These are phyloP conservation scores for Crithidia brevicula DNA, from an alignment of 208 protist species.

Conservation along the genomic window DNA sequence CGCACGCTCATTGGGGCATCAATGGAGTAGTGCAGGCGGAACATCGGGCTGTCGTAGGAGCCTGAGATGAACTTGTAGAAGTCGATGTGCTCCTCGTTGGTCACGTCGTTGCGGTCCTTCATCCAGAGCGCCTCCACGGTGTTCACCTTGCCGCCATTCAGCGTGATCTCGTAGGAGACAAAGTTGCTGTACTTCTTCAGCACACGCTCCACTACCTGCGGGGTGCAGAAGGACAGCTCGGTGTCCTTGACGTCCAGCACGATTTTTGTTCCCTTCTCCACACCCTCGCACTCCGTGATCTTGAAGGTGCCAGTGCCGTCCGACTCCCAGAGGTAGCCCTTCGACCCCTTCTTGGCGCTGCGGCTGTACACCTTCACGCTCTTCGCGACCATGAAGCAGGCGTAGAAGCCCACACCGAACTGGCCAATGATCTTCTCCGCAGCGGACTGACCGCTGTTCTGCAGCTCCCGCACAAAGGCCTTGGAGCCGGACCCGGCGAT, in stretches of 20 bases:
- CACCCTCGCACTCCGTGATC: slow-evolving; percentile 94
- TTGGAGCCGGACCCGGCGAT: slow-evolving; percentile 93
- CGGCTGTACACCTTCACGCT: slow-evolving; percentile 93
- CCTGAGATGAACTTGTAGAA: slow-evolving; percentile 97
- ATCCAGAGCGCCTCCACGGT: slow-evolving; percentile 97
- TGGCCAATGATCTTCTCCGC: slow-evolving; percentile 95
- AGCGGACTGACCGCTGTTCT: slow-evolving; percentile 67
- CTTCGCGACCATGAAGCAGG: slow-evolving; percentile 97
- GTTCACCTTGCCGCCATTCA: slow-evolving; percentile 96
- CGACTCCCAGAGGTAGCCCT: slow-evolving; percentile 96
- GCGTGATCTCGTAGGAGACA: slow-evolving; percentile 95
- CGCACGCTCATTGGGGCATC: slow-evolving; percentile 96
- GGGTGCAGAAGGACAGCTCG: slow-evolving; percentile 93
- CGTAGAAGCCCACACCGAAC: slow-evolving; percentile 99
- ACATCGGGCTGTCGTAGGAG: slow-evolving; percentile 94
- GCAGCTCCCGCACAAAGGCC: slow-evolving; percentile 88
- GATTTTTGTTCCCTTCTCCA: slow-evolving; percentile 97
- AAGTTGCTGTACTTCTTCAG: slow-evolving; percentile 98
- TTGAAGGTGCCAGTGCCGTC: slow-evolving; percentile 94
- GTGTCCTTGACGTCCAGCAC: slow-evolving; percentile 96
- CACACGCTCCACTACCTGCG: slow-evolving; percentile 92
- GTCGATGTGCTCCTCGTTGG: slow-evolving; percentile 96
- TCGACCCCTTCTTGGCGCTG: slow-evolving; percentile 80
- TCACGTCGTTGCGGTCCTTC: slow-evolving; percentile 92
- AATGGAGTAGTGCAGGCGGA: slow-evolving; percentile 94